Conservation (phyloP, 345 rosid genomes). For the Eucalyptus curtisii region DNA sequence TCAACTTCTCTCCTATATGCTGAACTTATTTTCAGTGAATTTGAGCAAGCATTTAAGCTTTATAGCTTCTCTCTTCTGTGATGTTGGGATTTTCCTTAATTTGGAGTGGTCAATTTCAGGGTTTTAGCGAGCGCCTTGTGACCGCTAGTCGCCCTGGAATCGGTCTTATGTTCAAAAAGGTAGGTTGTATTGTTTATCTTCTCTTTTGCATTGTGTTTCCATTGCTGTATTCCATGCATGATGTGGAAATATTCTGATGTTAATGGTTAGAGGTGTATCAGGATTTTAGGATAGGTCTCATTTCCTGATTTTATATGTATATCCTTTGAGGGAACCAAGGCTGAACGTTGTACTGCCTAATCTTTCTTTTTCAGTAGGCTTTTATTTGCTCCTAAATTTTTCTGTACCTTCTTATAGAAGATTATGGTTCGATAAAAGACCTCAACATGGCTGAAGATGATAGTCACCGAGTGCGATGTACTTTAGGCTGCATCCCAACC, state of each 20-base stretch:
- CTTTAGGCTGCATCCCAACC: not conserved
- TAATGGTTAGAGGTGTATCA: not conserved
- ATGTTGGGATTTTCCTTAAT: not conserved
- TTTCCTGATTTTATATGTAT: not conserved
- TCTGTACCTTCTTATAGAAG: not conserved
- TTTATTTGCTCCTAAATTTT: not conserved
- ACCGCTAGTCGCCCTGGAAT: conserved; percentile 78
- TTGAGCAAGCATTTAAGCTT: not conserved
- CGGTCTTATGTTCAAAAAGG: conserved; percentile 95
- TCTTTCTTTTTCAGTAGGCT: not conserved
- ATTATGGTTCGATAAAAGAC: not conserved
- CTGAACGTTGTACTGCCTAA: not conserved
- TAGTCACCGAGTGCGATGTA: not conserved
- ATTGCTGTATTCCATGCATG: not conserved
- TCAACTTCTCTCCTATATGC: not conserved
- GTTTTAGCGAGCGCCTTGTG: conserved; percentile 88
- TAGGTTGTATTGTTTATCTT: conserved; percentile 8
- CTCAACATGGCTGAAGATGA: not conserved
- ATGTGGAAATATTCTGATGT: not conserved
- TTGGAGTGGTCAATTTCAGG: conserved; percentile 33
- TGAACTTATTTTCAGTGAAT: not conserved
- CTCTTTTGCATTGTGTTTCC: not conserved
- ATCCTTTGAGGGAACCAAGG: not conserved
- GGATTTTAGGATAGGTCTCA: not conserved
- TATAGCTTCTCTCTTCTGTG: not conserved